phyloP scores from a whole-genome alignment of 2,329 filamentous ascomycete genomes.

The Aplosporella prunicola region DNA sequence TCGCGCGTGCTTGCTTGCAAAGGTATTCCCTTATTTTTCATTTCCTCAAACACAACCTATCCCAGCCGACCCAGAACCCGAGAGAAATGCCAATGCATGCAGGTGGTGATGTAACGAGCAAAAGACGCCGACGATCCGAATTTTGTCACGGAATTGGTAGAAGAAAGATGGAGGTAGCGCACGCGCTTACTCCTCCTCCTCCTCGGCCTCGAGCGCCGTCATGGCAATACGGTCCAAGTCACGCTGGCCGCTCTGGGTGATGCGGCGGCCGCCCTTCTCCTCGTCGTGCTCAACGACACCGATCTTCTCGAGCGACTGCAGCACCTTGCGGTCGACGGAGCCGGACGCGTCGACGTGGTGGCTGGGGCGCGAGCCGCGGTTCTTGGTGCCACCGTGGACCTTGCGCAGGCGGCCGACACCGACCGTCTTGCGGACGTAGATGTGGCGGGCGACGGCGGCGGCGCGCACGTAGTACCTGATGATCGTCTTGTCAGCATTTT shows the following conservation, averaged over 20 bases:
- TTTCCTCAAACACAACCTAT: too few relatives aligned
- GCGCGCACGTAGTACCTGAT: conserved; percentile 70
- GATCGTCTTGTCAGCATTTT: too few relatives aligned
- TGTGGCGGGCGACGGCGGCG: conserved; percentile 89
- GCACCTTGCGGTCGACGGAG: conserved; percentile 91
- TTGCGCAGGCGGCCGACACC: conserved; percentile 96
- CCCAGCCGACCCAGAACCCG: too few relatives aligned
- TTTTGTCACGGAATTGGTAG: conserved; percentile 6
- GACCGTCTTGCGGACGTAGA: conserved; percentile 99
- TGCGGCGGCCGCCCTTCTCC: conserved; percentile 96
- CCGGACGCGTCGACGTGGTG: conserved; percentile 95
- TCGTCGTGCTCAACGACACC: conserved; percentile 95
- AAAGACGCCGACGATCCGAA: conserved; percentile 4
- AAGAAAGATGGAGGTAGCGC: too few relatives aligned
- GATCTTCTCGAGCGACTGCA: conserved; percentile 98
- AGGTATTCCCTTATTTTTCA: too few relatives aligned
- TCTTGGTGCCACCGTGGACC: conserved; percentile 86
- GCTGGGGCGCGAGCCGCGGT: conserved; percentile 83
- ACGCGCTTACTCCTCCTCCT: conserved; percentile 32
- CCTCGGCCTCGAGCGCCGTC: conserved; percentile 42
- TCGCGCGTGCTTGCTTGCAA: too few relatives aligned
- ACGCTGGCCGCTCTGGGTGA: conserved; percentile 96
- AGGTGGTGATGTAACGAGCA: too few relatives aligned
- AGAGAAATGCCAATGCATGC: too few relatives aligned
- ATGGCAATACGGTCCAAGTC: conserved; percentile 76